Conservation (phyloP, 805 yeast species). For the Metschnikowia sp. region DNA sequence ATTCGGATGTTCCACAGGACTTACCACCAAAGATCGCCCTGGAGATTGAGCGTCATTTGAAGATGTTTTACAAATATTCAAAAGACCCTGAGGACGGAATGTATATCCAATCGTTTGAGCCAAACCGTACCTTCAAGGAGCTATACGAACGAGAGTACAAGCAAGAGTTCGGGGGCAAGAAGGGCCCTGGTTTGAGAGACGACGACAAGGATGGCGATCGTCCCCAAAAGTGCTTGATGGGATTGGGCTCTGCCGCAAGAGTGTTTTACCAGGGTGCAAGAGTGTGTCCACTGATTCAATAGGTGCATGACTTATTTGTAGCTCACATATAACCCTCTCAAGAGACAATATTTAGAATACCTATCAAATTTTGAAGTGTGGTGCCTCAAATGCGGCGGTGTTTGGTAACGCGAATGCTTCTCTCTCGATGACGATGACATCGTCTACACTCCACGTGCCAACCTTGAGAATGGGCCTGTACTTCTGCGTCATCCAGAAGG, state of each 20-base stretch:
- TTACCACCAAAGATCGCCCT: slow-evolving; percentile 34
- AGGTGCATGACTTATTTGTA: not conserved
- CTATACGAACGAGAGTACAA: slow-evolving; percentile 46
- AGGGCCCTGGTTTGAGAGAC: slow-evolving; percentile 45
- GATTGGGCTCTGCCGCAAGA: slow-evolving; percentile 65
- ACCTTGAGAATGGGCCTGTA: slow-evolving; percentile 71
- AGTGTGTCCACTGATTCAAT: slow-evolving; percentile 22
- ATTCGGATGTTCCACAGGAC: slow-evolving; percentile 35
- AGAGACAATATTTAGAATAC: not conserved
- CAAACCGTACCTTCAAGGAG: slow-evolving; percentile 50
- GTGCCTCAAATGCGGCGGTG: slow-evolving; percentile 63
- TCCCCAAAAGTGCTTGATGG: slow-evolving; percentile 55
- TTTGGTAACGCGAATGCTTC: slow-evolving; percentile 57
- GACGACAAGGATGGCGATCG: slow-evolving; percentile 47
- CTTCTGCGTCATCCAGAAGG: slow-evolving; percentile 74
- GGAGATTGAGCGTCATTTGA: slow-evolving; percentile 52
- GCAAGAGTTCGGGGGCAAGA: slow-evolving; percentile 53
- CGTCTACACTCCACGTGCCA: slow-evolving; percentile 50
- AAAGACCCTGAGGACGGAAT: slow-evolving; percentile 57
- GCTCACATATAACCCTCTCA: not conserved
- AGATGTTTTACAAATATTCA: slow-evolving; percentile 54
- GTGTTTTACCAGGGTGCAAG: slow-evolving; percentile 67
- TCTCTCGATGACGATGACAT: slow-evolving; percentile 72
- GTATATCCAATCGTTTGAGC: slow-evolving; percentile 59
- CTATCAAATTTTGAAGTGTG: slow-evolving; percentile 20